Base-by-base conservation (phyloP, 768 basidiomycete species). In the Kondoa subrosea region DNA sequence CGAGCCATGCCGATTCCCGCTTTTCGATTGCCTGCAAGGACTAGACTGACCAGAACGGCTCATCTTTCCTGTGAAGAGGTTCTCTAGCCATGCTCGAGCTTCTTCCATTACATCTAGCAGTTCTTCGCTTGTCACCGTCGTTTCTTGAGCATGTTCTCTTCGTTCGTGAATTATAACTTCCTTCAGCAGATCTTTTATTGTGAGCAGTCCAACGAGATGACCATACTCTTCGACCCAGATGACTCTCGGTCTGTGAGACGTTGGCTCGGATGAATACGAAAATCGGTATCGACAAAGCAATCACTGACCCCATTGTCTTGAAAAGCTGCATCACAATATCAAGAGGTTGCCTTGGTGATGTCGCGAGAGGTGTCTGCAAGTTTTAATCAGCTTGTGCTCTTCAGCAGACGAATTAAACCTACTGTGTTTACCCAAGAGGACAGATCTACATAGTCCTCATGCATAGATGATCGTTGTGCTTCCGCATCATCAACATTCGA, bases 251-350 rank as follows among this genome's bases (percentile, higher is more conserved):
- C 93, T 97, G 71, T 2, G 67, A 40, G n/a, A 1, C 4, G 29
- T 57, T 71, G 33, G 32, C 2, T 4, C 14, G 62, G 16, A 40
- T 21, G 40, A 27, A 61, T n/a, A n/a, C 64, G 2, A 0, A 16
- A 81, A 89, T 72, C 74, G n/a, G n/a, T n/a, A n/a, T n/a, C n/a
- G n/a, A n/a, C n/a, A n/a, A n/a, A n/a, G n/a, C n/a, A n/a, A n/a
- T n/a, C n/a, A n/a, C n/a, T n/a, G n/a, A 95, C 95, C 95, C 95
- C 87, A 99, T 89, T 59, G 90, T 83, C 76, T 93, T 89, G 81
- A 97, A 99, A 30, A 99, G 79, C 75, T 99, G 91, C 87, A 95
- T 90, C 4, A 92, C 90, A 66, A 96, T 91, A 77, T 99, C 95
- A 57, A 99, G 80, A 0, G 91, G 91, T 56, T 95, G 82, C 71